Evolutionary conservation across 139 green algal species (phyloP).

Genomic region (Chlamydomonas eustigma): DNA sequence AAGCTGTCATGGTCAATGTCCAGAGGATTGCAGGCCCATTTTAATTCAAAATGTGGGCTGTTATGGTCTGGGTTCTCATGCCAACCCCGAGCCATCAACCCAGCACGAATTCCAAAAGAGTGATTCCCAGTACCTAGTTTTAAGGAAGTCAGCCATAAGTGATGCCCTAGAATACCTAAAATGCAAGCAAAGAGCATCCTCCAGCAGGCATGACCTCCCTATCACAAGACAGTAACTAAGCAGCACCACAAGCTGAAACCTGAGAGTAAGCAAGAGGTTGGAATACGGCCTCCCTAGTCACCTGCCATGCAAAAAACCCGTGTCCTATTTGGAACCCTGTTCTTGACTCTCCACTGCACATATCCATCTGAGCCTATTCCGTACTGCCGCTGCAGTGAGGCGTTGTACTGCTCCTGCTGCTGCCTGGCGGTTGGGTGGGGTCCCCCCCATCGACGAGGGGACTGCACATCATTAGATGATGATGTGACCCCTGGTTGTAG

Average conservation of each 20-base stretch:
- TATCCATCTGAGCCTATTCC: background rate
- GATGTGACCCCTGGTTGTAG: too few species aligned
- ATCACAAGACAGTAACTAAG: too few species aligned
- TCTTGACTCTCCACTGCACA: background rate
- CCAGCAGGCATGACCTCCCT: too few species aligned
- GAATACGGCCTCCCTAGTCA: too few species aligned
- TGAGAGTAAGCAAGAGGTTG: too few species aligned
- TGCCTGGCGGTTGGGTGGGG: background rate
- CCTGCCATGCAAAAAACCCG: background rate
- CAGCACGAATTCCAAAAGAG: constrained; percentile 23
- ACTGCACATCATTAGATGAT: too few species aligned
- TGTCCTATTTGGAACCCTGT: background rate
- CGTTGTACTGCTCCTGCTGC: background rate
- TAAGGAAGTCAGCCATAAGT: too few species aligned
- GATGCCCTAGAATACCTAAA: too few species aligned
- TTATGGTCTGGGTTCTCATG: constrained; percentile 41
- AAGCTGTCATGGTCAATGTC: constrained; percentile 34
- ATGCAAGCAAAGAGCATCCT: too few species aligned
- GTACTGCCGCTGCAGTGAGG: background rate
- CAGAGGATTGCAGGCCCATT: constrained; percentile 33
- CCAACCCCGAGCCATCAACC: constrained; percentile 35
- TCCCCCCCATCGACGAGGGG: too few species aligned
- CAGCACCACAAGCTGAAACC: too few species aligned
- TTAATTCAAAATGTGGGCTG: constrained; percentile 42
- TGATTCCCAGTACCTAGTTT: constrained; percentile 14